Conservation (phyloP, 495 filamentous ascomycete species). For the Podospora conica region DNA sequence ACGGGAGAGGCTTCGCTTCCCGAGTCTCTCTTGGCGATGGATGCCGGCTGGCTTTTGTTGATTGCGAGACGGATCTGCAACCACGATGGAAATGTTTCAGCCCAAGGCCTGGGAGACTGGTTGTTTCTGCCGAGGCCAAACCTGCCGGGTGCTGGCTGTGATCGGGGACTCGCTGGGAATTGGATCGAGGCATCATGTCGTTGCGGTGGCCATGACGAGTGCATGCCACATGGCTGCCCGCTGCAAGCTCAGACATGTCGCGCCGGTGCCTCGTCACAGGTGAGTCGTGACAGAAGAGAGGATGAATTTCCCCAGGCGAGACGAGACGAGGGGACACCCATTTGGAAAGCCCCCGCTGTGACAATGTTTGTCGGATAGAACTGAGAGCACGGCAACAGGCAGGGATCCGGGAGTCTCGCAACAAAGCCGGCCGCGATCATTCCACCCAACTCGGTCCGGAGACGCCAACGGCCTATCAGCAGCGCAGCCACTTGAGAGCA, state of each 20-base stretch:
- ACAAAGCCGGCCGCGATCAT: conserved; percentile 8
- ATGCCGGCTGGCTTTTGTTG: neutral
- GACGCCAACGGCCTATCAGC: conserved; percentile 16
- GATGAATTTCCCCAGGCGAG: neutral
- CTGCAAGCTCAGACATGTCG: neutral
- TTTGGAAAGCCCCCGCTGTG: neutral
- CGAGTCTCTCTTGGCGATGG: neutral
- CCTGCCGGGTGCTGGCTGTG: neutral
- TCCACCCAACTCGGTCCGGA: neutral
- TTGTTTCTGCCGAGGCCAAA: neutral
- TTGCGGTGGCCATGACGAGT: neutral
- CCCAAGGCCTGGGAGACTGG: neutral
- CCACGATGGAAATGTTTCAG: conserved; percentile 18
- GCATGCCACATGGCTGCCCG: neutral
- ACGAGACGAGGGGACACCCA: neutral
- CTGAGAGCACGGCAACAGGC: conserved; percentile 7
- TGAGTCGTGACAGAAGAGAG: neutral
- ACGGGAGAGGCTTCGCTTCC: neutral
- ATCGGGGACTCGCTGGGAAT: neutral
- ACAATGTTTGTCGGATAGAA: conserved; percentile 7
- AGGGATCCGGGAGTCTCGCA: conserved; percentile 8
- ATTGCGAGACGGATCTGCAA: conserved; percentile 24
- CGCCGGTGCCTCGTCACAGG: neutral
- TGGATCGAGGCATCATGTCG: neutral
- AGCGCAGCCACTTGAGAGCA: neutral